Percentiles rank a stretch among this genome's conserved stretches.
These are phyloP conservation scores for Saccharum hybrid DNA, from an alignment of 202 grass and related monocot species.

Conservation along the genomic window DNA sequence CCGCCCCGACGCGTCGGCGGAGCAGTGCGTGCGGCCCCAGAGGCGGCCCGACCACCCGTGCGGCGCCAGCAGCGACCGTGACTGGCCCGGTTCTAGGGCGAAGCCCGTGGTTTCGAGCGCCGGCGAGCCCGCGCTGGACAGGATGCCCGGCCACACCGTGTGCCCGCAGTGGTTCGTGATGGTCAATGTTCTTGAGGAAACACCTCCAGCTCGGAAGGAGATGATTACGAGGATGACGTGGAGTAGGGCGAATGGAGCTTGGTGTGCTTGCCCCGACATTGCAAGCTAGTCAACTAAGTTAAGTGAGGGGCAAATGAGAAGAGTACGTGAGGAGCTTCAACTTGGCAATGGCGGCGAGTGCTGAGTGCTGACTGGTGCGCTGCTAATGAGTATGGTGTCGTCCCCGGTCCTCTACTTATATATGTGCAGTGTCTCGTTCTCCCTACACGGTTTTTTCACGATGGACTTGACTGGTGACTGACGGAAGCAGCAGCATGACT, in stretches of 20 bases:
- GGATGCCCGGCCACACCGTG: neutral
- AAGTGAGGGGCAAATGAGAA: no score
- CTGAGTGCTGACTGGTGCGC: neutral
- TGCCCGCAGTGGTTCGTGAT: neutral
- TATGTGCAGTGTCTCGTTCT: neutral
- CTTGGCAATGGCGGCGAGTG: no score
- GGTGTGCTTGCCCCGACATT: neutral
- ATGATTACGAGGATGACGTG: neutral
- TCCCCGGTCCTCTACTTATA: neutral
- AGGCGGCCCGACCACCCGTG: conserved; percentile 15
- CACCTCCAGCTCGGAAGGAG: neutral
- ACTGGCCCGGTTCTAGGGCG: neutral
- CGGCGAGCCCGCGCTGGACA: neutral
- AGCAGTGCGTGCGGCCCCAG: conserved; percentile 5
- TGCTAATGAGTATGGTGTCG: neutral
- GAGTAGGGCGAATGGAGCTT: neutral
- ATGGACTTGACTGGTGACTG: no score
- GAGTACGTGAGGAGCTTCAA: no score
- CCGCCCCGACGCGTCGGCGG: neutral
- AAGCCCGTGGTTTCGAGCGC: neutral
- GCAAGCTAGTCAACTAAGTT: no score
- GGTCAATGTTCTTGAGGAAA: conserved; percentile 7
- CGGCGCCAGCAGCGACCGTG: neutral
- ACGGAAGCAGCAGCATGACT: no score
- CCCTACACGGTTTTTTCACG: no score